These are phyloP conservation scores for Psilocybe sp. DNA, from an alignment of 768 basidiomycete species.

Conservation along the genomic window DNA sequence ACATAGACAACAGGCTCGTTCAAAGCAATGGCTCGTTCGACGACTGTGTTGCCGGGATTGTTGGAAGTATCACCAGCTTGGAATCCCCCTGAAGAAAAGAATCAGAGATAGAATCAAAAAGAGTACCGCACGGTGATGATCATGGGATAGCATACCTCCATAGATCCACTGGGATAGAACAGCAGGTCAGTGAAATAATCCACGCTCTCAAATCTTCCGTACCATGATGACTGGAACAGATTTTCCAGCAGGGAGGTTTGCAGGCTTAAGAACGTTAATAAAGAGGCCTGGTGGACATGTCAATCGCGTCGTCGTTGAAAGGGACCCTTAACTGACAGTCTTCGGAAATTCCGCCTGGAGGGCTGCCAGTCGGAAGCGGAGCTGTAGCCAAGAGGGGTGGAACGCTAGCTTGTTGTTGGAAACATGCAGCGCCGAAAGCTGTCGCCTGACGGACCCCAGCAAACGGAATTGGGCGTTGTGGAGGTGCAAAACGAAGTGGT, in stretches of 20 bases:
- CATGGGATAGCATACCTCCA: conserved; percentile 17
- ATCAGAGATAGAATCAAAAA: background rate
- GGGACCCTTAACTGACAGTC: conserved; percentile 15
- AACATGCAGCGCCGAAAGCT: conserved; percentile 33
- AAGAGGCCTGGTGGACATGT: conserved; percentile 30
- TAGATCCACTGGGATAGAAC: conserved; percentile 26
- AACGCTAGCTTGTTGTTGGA: conserved; percentile 23
- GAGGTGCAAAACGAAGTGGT: conserved; percentile 32
- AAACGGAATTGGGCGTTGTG: conserved; percentile 24
- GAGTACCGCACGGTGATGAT: background rate
- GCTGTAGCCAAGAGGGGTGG: conserved; percentile 7
- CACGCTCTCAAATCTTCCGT: background rate
- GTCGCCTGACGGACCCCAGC: conserved; percentile 30
- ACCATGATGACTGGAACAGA: conserved; percentile 41
- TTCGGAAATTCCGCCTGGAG: conserved; percentile 12
- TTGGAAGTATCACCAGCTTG: conserved; percentile 23
- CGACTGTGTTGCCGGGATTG: conserved; percentile 21
- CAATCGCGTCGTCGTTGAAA: background rate
- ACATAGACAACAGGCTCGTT: conserved; percentile 33
- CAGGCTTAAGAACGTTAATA: conserved; percentile 36
- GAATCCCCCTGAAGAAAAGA: conserved; percentile 28
- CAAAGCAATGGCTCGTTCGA: conserved; percentile 27
- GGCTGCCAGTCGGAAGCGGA: conserved; percentile 10
- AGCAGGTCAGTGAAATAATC: too few species aligned
- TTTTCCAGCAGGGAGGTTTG: conserved; percentile 14